Base-by-base conservation (phyloP, 169 alveolate species). In the Plasmodium adleri region DNA sequence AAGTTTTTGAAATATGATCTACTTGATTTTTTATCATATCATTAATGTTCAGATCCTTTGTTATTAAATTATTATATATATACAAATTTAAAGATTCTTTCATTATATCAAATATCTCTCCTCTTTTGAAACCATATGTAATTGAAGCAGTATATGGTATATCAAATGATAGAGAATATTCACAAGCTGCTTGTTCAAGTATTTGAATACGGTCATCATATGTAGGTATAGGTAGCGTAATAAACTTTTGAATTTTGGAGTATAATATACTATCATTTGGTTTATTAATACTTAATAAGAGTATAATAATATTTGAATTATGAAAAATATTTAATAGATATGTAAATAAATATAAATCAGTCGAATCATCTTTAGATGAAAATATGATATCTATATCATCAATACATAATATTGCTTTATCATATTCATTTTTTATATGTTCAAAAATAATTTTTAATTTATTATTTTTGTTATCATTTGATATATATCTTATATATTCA, bases 381-480 rank as follows among this genome's bases (percentile, higher is more conserved):
- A 80, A 72, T 45, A 80, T 28, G 22, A 80, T 62, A 80, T 80
- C 90, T 45, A 80, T 56, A 62, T 80, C 90, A 62, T 80, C 90
- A 67, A 80, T 80, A 71, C 90, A 80, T 6, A 80, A 62, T 22
- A 80, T 80, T 4, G 56, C 72, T 49, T 68, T 71, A 67, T 66
- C 12, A 80, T 80, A 80, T 28, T 80, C 90, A 10, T 80, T 80
- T 28, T 56, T 80, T 80, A 80, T 80, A 17, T 80, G 72, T 47
- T 80, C 90, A 80, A 80, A 80, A 26, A 80, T 52, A 20, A 80
- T 52, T 49, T 52, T 80, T 47, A 80, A 13, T 60, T 80, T 80
- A 68, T 80, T 80, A 80, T 80, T 80, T 80, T 80, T 80, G 9
- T 47, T 56, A 32, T 80, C 90, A 67, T 68, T 43, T 6, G 90